These are phyloP conservation scores for Cyamopsis tetragonoloba DNA, from an alignment of 306 rosid genomes.

Conservation along the genomic window DNA sequence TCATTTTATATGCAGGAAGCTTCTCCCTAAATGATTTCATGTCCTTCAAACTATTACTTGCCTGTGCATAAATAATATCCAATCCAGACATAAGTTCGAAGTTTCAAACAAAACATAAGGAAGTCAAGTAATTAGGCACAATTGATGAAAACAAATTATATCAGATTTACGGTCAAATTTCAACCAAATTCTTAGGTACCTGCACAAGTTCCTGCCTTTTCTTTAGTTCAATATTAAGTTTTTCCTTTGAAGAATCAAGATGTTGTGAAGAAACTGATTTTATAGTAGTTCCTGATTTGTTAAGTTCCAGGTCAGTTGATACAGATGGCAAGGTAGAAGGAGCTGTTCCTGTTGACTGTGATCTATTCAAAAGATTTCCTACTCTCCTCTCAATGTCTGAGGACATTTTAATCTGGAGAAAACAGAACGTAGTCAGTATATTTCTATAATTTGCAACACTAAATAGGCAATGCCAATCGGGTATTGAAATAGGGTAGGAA, in stretches of 20 bases:
- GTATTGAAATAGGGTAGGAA: slow-evolving; percentile 4
- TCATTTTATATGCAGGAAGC: slow-evolving; percentile 86
- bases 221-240: slow-evolving; percentile 65
- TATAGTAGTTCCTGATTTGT: slow-evolving; percentile 29
- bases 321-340: slow-evolving; percentile 32
- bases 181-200: slow-evolving; percentile 40
- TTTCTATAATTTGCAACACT: not conserved
- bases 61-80: slow-evolving; percentile 40
- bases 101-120: slow-evolving; percentile 12
- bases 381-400: slow-evolving; percentile 74
- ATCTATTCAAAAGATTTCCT: slow-evolving; percentile 68
- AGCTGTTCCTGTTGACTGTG: slow-evolving; percentile 38
- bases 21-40: slow-evolving; percentile 74
- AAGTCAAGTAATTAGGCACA: slow-evolving; percentile 20
- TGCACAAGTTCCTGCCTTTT: slow-evolving; percentile 62
- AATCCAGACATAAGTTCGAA: slow-evolving; percentile 10
- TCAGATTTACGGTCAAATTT: not conserved
- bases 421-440: not conserved
- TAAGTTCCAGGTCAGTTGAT: slow-evolving; percentile 39
- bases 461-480: not conserved
- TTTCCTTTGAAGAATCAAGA: slow-evolving; percentile 50
- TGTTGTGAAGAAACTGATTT: slow-evolving; percentile 34
- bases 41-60: slow-evolving; percentile 51
- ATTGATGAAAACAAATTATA: not conserved
- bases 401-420: slow-evolving; percentile 80